Conservation (phyloP, 345 rosid genomes). For the Eucalyptus cladocalyx region DNA sequence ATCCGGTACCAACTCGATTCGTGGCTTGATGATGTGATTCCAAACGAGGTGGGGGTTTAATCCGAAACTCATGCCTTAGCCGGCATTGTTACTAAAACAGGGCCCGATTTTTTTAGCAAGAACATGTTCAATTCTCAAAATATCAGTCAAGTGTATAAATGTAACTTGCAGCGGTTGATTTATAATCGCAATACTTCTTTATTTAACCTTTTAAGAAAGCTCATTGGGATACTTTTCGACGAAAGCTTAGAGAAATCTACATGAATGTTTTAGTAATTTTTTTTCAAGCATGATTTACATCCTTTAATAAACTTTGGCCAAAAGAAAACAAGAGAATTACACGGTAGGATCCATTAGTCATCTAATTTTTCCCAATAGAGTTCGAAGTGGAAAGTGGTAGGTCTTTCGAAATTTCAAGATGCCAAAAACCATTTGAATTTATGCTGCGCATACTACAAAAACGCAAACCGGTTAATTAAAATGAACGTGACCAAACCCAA, state of each 20-base stretch:
- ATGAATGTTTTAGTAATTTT: not conserved
- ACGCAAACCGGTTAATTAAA: not conserved
- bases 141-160: not conserved
- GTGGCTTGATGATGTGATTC: not conserved
- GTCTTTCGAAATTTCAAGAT: not conserved
- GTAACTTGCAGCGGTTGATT: not conserved
- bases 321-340: not conserved
- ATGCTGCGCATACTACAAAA: not conserved
- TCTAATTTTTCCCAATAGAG: not conserved
- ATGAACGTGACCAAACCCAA: not conserved
- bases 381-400: not conserved
- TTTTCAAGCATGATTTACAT: not conserved
- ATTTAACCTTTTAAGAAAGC: not conserved
- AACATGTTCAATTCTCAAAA: not conserved
- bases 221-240: not conserved
- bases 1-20: not conserved
- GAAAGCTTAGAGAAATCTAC: not conserved
- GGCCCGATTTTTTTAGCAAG: not conserved
- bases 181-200: not conserved
- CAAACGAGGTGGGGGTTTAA: not conserved
- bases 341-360: not conserved
- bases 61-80: not conserved
- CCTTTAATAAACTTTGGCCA: not conserved
- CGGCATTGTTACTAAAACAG: not conserved
- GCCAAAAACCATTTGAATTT: not conserved